Evolutionary conservation across 768 basidiomycete species (phyloP), one percentile per base, ranked within the genome.

Genomic region (Candolleomyces eurysporus): DNA sequence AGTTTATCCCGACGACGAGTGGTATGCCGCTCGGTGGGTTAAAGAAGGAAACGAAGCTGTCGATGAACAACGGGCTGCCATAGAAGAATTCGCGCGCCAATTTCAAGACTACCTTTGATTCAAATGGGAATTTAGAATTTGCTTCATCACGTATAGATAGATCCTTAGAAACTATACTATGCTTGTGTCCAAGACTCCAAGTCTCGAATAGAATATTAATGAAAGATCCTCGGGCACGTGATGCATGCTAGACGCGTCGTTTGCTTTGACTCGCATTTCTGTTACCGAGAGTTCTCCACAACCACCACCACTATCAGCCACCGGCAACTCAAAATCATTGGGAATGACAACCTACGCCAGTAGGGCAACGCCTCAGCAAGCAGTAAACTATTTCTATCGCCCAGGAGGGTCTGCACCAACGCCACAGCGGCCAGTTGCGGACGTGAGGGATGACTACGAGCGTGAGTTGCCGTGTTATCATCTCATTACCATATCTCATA

Each of bases 381-480:
- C 67, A 30, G 62, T 48, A 2, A 59, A 51, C 46, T 61, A 65
- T 49, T 72, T 72, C 51, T 68, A 71, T 57, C 67, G 68, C 3
- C 66, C 65, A 36, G 63, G 65, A 19, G 50, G 63, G 6, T 68
- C 75, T 60, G 66, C 65, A 14, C 67, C 70, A 19, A 67, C 68
- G 50, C 64, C 65, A 30, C 67, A 66, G 49, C 65, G 71, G 11
- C 68, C 74, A 39, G 75, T 68, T 16, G 76, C 83, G 60, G 80
- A 83, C 65, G 73, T 86, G 19, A 82, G 84, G 40, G 90, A 92
- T 71, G 90, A 91, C 71, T 90, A 91, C 69, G 90, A 92, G 78
- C 82, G 90, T 92, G 72, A 64, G 82, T 70, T 39, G 60, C 31
- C 52, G 42, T 7, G 42, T 46, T 46, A 61, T 63, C 31, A 22